Percentiles rank a stretch among this genome's conserved stretches.
These are phyloP conservation scores for Candida boidinii DNA, from an alignment of 805 yeast genomes.

Conservation along the genomic window DNA sequence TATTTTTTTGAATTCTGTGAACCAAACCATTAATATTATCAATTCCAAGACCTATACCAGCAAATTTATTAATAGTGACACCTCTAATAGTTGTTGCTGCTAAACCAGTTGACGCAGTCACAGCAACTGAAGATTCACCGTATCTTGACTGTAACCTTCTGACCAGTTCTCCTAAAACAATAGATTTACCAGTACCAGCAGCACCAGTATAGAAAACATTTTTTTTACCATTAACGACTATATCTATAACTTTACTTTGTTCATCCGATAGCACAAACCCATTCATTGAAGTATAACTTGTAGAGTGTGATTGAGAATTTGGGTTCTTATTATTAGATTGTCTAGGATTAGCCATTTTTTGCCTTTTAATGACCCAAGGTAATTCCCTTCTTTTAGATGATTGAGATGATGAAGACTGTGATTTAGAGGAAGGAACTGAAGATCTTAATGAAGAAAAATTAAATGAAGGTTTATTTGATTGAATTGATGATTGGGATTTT, in stretches of 20 bases:
- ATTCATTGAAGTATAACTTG: too few relatives aligned
- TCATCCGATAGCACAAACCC: slow-evolving; percentile 20
- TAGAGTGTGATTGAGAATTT: too few relatives aligned
- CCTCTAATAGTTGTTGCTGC: slow-evolving; percentile 96
- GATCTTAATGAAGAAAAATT: too few relatives aligned
- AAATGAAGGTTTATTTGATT: too few relatives aligned
- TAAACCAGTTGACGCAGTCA: slow-evolving; percentile 93
- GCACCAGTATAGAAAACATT: slow-evolving; percentile 74
- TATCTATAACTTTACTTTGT: slow-evolving; percentile 38
- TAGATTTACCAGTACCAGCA: slow-evolving; percentile 86
- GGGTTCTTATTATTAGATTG: too few relatives aligned
- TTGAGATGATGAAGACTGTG: too few relatives aligned
- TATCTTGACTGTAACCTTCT: slow-evolving; percentile 35
- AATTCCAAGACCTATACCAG: slow-evolving; percentile 77
- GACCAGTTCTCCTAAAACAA: slow-evolving; percentile 58
- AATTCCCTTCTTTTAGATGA: too few relatives aligned
- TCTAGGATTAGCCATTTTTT: too few relatives aligned
- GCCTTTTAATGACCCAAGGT: too few relatives aligned
- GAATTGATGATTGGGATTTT: too few relatives aligned
- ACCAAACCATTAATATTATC: slow-evolving; percentile 39
- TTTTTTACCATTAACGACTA: slow-evolving; percentile 39
- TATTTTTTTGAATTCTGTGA: slow-evolving; percentile 37
- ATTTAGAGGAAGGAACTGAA: too few relatives aligned
- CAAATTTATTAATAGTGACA: slow-evolving; percentile 72
- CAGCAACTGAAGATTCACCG: slow-evolving; percentile 51